Evolutionary conservation across 1,284 basidiomycete species (phyloP).

Genomic region (Leccinum cinnamomeum): DNA sequence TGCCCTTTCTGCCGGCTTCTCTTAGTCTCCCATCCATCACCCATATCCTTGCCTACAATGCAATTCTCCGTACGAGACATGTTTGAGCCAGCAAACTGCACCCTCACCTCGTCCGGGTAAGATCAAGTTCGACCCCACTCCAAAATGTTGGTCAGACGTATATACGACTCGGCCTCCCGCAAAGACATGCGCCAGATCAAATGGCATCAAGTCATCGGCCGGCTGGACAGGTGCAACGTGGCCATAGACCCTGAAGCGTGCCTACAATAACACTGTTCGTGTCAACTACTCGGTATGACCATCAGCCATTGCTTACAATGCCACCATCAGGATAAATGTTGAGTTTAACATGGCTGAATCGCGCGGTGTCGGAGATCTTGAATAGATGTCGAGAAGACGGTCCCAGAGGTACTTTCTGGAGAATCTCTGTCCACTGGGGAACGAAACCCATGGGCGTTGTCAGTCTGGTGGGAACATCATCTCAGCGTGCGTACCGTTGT

Average conservation of each 20-base stretch:
- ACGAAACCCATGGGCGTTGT: neutral
- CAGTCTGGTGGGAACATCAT: neutral
- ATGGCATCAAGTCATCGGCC: constrained; percentile 43
- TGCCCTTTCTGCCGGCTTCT: constrained; percentile 79
- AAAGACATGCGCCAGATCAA: constrained; percentile 91
- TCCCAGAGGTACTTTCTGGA: constrained; percentile 74
- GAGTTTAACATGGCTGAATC: constrained; percentile 84
- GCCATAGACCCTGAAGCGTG: constrained; percentile 88
- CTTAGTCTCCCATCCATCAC: constrained; percentile 98
- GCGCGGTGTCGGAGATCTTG: constrained; percentile 55
- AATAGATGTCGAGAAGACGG: constrained; percentile 89
- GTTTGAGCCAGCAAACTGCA: neutral
- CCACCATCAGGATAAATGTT: constrained; percentile 98
- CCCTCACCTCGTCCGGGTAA: constrained; percentile 78
- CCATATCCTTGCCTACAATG: constrained; percentile 78
- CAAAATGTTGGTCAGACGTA: constrained; percentile 93
- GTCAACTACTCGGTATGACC: constrained; percentile 1
- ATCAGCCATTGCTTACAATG: constrained; percentile 57
- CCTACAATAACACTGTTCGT: constrained; percentile 45
- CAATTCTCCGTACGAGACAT: neutral
- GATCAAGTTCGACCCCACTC: constrained; percentile 87
- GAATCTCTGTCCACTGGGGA: constrained; percentile 76
- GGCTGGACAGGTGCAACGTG: constrained; percentile 68
- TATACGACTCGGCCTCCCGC: constrained; percentile 83
- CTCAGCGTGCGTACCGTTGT: constrained; percentile 45